phyloP scores from a whole-genome alignment of 441 rosid genomes.

The Dalechampia spathulata region DNA sequence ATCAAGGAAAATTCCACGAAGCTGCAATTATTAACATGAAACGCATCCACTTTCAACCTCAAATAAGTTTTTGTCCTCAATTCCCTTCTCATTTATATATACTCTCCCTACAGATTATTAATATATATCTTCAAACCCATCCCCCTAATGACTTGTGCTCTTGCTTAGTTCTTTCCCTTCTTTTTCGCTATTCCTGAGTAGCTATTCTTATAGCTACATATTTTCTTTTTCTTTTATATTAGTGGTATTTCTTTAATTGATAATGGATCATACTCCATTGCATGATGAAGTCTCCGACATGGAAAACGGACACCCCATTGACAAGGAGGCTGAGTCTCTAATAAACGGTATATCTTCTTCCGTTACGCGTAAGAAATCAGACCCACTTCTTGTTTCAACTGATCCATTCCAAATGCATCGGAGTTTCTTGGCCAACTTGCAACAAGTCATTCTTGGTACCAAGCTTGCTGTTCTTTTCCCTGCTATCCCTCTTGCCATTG shows the following conservation, averaged over 20 bases:
- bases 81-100: no score
- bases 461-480: conserved; percentile 72
- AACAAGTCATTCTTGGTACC: conserved; percentile 70
- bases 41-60: not conserved
- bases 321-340: no score
- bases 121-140: no score
- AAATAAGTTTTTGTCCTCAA: not conserved
- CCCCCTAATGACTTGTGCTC: no score
- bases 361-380: conserved; percentile 57
- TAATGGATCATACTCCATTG: conserved; percentile 15
- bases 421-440: conserved; percentile 49
- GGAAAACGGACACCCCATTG: conserved; percentile 36
- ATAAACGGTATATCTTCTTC: conserved; percentile 59
- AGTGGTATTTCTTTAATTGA: no score
- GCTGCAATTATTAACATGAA: conserved; percentile 14
- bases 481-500: conserved; percentile 62
- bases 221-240: no score
- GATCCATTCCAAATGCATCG: conserved; percentile 34
- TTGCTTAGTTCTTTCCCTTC: no score
- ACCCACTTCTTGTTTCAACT: conserved; percentile 37
- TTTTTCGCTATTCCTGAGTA: not conserved
- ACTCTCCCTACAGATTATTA: no score
- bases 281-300: conserved; percentile 20
- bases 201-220: not conserved
- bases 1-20: conserved; percentile 46